Evolutionary conservation across 768 basidiomycete genomes (phyloP).

Genomic region (Leccinum ochraceum): DNA sequence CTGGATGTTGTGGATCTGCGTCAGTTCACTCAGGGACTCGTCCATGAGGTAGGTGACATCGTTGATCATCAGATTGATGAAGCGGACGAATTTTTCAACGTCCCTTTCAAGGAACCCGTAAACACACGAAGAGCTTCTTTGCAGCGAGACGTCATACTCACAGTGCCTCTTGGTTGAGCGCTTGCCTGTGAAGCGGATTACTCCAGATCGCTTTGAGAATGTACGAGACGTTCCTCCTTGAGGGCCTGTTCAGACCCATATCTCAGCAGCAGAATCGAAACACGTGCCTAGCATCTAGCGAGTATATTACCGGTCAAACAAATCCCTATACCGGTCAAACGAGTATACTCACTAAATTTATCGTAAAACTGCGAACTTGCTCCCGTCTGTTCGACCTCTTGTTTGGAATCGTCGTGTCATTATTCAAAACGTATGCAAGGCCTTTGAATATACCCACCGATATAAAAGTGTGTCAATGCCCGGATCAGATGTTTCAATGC

Average conservation of each 20-base stretch:
- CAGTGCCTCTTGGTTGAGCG: slow-evolving; percentile 79
- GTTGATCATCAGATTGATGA: slow-evolving; percentile 98
- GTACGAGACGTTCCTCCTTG: slow-evolving; percentile 81
- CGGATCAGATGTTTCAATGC: slow-evolving; percentile 90
- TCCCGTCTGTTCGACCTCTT: slow-evolving; percentile 97
- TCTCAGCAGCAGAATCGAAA: slow-evolving; percentile 1
- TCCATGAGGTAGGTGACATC: slow-evolving; percentile 98
- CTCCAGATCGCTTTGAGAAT: slow-evolving; percentile 91
- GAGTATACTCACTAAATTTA: slow-evolving; percentile 76
- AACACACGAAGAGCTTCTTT: background rate
- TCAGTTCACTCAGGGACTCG: slow-evolving; percentile 87
- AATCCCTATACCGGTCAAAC: slow-evolving; percentile 10
- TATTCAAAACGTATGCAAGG: background rate
- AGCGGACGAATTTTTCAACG: slow-evolving; percentile 91
- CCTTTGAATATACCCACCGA: slow-evolving; percentile 53
- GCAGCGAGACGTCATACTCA: slow-evolving; percentile 36
- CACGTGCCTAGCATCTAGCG: slow-evolving; percentile 55
- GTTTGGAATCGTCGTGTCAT: slow-evolving; percentile 8
- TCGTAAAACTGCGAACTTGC: slow-evolving; percentile 99
- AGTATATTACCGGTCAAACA: slow-evolving; percentile 5
- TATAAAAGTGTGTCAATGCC: slow-evolving; percentile 91
- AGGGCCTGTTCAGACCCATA: slow-evolving; percentile 20
- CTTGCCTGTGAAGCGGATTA: slow-evolving; percentile 85
- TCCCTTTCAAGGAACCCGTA: slow-evolving; percentile 48
- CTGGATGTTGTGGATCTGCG: slow-evolving; percentile 87